These are phyloP conservation scores for Cylindrotheca fusiformis DNA, from an alignment of 108 stramenopile species.

Conservation along the genomic window DNA sequence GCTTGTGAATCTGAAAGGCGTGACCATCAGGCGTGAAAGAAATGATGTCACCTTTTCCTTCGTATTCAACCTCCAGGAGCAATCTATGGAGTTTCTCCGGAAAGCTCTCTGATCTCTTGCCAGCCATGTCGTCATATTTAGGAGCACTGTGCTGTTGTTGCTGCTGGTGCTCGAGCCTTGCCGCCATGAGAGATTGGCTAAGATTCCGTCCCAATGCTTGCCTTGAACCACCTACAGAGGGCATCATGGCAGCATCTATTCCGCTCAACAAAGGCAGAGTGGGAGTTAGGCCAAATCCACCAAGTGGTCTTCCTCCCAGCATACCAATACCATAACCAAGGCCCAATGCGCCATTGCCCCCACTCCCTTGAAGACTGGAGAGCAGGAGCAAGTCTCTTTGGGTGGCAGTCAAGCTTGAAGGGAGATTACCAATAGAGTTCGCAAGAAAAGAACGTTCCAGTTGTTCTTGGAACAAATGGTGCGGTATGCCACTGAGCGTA, in stretches of 20 bases:
- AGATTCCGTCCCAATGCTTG: neutral
- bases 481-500: neutral
- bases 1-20: slow-evolving; percentile 50
- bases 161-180: too few species aligned
- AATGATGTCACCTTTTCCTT: slow-evolving; percentile 44
- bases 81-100: slow-evolving; percentile 37
- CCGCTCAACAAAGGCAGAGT: neutral
- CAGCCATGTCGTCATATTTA: too few species aligned
- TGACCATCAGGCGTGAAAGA: slow-evolving; percentile 64
- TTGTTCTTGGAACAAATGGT: neutral
- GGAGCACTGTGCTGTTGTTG: too few species aligned
- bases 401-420: neutral
- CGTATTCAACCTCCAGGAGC: slow-evolving; percentile 38
- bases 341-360: neutral
- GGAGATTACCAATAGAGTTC: neutral
- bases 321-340: too few species aligned
- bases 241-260: neutral
- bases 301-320: neutral
- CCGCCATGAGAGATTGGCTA: neutral
- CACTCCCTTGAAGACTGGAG: neutral
- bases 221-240: neutral
- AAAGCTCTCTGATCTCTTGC: slow-evolving; percentile 4
- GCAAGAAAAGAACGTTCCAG: neutral
- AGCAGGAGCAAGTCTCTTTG: neutral
- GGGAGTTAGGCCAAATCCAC: neutral